Percentiles rank a stretch among this genome's conserved stretches.
Conservation (phyloP, 768 basidiomycete genomes). For the Pisolithus sp. region DNA sequence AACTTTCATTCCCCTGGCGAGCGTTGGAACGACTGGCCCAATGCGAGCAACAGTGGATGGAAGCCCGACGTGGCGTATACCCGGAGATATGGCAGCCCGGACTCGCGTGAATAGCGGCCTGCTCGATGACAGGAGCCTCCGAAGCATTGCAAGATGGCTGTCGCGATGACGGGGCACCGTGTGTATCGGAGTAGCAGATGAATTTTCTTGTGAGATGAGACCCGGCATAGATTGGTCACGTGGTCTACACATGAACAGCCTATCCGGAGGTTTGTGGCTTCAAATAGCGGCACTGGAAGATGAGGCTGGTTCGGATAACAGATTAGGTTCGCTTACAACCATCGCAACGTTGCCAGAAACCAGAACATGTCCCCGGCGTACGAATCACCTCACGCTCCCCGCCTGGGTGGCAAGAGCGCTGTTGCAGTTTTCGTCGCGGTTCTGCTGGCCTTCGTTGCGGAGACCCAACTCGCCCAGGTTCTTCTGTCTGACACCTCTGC, state of each 20-base stretch:
- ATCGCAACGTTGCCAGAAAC: not conserved
- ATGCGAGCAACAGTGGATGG: slow-evolving; percentile 13
- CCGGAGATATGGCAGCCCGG: slow-evolving; percentile 32
- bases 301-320: too few relatives aligned
- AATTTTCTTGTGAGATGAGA: too few relatives aligned
- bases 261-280: too few relatives aligned
- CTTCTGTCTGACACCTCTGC: slow-evolving; percentile 7
- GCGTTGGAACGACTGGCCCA: slow-evolving; percentile 23
- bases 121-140: slow-evolving; percentile 57
- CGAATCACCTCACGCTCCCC: slow-evolving; percentile 12
- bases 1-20: slow-evolving; percentile 90
- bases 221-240: too few relatives aligned
- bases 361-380: slow-evolving; percentile 1
- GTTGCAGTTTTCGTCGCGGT: slow-evolving; percentile 50
- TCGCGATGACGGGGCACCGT: not conserved
- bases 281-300: too few relatives aligned
- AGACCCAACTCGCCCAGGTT: slow-evolving; percentile 76
- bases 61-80: slow-evolving; percentile 26
- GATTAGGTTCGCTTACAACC: too few relatives aligned
- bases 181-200: too few relatives aligned
- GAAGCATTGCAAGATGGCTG: slow-evolving; percentile 41
- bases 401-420: slow-evolving; percentile 42
- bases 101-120: slow-evolving; percentile 55
- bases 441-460: slow-evolving; percentile 67
- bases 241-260: too few relatives aligned